Conservation (phyloP, 768 basidiomycete species). For the Trichaptum fuscoviolaceum region DNA sequence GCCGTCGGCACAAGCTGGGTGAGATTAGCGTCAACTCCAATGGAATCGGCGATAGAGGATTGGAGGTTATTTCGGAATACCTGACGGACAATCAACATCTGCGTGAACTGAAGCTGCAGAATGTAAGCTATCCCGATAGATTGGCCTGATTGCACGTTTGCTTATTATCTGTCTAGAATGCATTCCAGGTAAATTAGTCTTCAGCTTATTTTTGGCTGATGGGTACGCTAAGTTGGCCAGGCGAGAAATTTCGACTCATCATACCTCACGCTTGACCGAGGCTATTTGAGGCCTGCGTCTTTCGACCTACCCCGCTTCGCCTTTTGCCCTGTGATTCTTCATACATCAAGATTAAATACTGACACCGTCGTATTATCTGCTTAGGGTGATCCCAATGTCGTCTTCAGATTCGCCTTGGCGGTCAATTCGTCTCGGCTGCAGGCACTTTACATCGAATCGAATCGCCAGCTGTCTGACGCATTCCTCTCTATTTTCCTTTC, state of each 20-base stretch:
- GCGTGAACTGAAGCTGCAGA: constrained; percentile 49
- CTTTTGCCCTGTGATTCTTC: background rate
- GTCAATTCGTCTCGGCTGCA: constrained; percentile 51
- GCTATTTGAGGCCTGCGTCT: background rate
- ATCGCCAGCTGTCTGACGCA: constrained; percentile 42
- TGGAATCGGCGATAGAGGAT: constrained; percentile 47
- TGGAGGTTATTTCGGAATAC: constrained; percentile 49
- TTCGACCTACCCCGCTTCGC: too few relatives aligned
- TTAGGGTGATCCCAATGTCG: constrained; percentile 27
- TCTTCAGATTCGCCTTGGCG: constrained; percentile 38
- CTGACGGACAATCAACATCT: constrained; percentile 41
- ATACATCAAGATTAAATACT: background rate
- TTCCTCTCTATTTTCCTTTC: constrained; percentile 50
- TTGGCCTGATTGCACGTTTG: background rate
- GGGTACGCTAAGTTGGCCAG: background rate
- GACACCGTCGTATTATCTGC: background rate
- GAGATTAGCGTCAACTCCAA: constrained; percentile 58
- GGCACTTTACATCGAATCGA: constrained; percentile 46
- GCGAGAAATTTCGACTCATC: background rate
- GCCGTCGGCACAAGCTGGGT: constrained; percentile 38
- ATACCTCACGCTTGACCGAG: background rate
- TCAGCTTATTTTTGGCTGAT: background rate
- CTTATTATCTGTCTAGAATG: constrained; percentile 12
- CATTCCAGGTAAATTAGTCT: constrained; percentile 11
- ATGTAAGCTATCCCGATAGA: constrained; percentile 33